Evolutionary conservation across 73 alveolate genomes (phyloP).

Genomic region (Stentor coeruleus): DNA sequence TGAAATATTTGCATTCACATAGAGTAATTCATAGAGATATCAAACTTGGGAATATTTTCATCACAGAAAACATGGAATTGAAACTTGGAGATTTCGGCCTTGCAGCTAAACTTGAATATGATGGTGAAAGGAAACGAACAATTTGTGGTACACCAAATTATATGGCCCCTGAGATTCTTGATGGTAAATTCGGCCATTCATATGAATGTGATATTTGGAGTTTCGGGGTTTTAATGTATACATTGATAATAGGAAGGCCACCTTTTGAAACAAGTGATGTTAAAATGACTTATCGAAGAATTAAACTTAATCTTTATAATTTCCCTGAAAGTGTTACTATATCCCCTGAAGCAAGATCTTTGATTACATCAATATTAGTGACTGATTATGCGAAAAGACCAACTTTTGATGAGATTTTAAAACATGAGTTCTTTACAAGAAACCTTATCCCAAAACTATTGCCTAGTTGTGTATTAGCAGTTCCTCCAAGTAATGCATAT

Average conservation of each 20-base stretch:
- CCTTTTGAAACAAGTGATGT: constrained; percentile 86
- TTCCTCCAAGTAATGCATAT: constrained; percentile 68
- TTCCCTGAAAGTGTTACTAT: constrained; percentile 67
- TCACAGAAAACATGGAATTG: constrained; percentile 67
- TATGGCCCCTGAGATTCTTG: constrained; percentile 87
- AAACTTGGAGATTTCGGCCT: constrained; percentile 86
- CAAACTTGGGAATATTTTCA: constrained; percentile 72
- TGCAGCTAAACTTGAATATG: constrained; percentile 76
- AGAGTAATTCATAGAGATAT: constrained; percentile 73
- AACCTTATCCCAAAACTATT: constrained; percentile 63
- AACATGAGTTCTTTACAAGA: not conserved
- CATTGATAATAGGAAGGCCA: constrained; percentile 72
- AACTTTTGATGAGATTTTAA: not conserved
- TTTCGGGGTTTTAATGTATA: constrained; percentile 75
- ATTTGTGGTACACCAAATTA: constrained; percentile 88
- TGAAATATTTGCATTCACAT: constrained; percentile 54
- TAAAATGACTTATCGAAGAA: constrained; percentile 65
- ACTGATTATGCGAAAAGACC: constrained; percentile 46
- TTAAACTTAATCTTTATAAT: constrained; percentile 50
- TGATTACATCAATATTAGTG: constrained; percentile 56
- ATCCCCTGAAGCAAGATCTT: constrained; percentile 52
- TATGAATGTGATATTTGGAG: constrained; percentile 88
- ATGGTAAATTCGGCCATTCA: constrained; percentile 74
- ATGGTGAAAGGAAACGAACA: constrained; percentile 78
- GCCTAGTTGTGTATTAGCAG: constrained; percentile 75